Conservation (phyloP, 306 rosid species). For the Lathyrus oleraceus region DNA sequence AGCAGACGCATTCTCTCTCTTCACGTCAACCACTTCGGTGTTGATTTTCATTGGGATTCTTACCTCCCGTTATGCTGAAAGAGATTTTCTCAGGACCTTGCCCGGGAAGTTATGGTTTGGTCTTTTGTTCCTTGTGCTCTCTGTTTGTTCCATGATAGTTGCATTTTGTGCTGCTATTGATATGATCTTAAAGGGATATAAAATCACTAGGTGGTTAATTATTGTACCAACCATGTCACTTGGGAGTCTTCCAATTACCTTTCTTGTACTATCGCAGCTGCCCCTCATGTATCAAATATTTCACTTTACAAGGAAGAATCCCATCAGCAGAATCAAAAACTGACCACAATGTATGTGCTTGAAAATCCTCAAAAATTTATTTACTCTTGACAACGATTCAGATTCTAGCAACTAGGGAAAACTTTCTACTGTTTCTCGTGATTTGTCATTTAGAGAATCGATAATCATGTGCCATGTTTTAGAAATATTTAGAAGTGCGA, state of each 20-base stretch:
- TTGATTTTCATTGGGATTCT: conserved; percentile 19
- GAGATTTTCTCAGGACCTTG: background rate
- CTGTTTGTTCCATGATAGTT: conserved; percentile 2
- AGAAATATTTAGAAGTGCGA: too few relatives aligned
- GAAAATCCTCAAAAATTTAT: too few relatives aligned
- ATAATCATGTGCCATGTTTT: too few relatives aligned
- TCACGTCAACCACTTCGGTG: conserved; percentile 11
- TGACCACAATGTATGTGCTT: background rate
- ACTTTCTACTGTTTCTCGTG: background rate
- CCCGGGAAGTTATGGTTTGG: background rate
- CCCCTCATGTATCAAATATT: background rate
- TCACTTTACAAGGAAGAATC: background rate
- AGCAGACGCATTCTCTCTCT: conserved; percentile 1
- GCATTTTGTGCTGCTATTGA: conserved; percentile 1
- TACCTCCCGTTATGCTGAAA: background rate
- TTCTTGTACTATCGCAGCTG: background rate
- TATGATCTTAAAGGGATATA: background rate
- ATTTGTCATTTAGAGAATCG: background rate
- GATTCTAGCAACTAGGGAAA: background rate
- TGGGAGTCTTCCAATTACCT: background rate
- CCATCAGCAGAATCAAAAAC: background rate
- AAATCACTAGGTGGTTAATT: background rate
- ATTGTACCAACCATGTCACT: background rate
- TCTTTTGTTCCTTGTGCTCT: background rate
- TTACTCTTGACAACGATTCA: background rate